These are phyloP conservation scores for Aspergillus luchuensis DNA, from an alignment of 2,329 filamentous ascomycete species.

Conservation along the genomic window DNA sequence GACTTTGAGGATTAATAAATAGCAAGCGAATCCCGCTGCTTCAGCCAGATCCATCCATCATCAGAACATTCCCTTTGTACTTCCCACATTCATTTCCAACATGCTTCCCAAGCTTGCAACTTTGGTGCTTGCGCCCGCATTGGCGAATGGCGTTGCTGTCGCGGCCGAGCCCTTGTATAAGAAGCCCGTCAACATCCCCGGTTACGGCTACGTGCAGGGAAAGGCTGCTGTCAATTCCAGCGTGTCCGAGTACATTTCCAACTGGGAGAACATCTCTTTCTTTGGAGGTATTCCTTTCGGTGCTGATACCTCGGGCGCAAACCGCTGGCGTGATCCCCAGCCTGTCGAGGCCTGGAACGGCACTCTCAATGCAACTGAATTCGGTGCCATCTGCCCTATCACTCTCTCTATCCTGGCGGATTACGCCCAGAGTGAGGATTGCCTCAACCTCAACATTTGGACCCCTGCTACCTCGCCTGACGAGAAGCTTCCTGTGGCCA, in stretches of 20 bases:
- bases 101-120: neutral
- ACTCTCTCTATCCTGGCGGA: neutral
- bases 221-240: neutral
- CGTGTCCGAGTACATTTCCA: neutral
- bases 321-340: neutral
- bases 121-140: neutral
- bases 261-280: conserved; percentile 2
- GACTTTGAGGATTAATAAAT: neutral
- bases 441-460: neutral
- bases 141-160: neutral
- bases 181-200: neutral
- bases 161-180: neutral
- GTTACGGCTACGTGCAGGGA: neutral
- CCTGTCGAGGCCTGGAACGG: neutral
- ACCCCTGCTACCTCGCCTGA: neutral
- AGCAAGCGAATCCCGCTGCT: neutral
- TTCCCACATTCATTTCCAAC: neutral
- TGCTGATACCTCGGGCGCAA: neutral
- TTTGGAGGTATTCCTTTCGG: neutral
- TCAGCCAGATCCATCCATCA: neutral
- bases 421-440: neutral
- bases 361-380: neutral
- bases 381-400: neutral
- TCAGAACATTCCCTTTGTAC: neutral
- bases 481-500: neutral